A percentile compares a stretch with the other conserved stretches of the same genome.
phyloP scores from a whole-genome alignment of 2,329 filamentous ascomycete species.

The Cladosporium oxysporum region DNA sequence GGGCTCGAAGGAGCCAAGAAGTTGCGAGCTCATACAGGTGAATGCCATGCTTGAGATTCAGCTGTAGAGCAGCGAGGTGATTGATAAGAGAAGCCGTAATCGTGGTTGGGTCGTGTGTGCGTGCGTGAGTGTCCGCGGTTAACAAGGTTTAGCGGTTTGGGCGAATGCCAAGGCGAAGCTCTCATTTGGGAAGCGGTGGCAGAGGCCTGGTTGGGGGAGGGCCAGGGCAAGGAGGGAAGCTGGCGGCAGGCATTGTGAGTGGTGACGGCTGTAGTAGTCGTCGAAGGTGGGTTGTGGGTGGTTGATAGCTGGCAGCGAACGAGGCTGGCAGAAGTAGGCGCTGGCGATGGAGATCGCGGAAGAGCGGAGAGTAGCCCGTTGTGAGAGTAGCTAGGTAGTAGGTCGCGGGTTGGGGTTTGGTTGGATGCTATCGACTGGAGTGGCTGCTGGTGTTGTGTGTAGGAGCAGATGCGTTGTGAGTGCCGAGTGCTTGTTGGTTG shows the following conservation, averaged over 20 bases:
- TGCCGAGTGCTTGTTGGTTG: neutral
- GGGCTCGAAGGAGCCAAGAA: slow-evolving; percentile 13
- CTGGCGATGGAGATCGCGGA: slow-evolving; percentile 20
- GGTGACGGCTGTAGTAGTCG: slow-evolving; percentile 15
- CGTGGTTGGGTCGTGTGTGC: neutral
- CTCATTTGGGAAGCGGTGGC: slow-evolving; percentile 44
- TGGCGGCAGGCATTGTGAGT: slow-evolving; percentile 42
- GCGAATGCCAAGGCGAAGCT: neutral
- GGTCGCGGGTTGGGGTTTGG: neutral
- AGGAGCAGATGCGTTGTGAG: neutral
- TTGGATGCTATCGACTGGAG: neutral
- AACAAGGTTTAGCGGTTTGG: slow-evolving; percentile 1
- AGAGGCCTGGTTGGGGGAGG: slow-evolving; percentile 51
- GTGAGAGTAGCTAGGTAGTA: neutral
- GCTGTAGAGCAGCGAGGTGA: neutral
- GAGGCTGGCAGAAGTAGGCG: slow-evolving; percentile 18
- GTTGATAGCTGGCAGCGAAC: slow-evolving; percentile 14
- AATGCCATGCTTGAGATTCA: neutral
- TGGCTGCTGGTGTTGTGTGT: neutral
- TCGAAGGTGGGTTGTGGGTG: neutral
- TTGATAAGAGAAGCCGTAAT: slow-evolving; percentile 9
- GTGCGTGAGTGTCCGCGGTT: neutral
- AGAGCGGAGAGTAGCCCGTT: slow-evolving; percentile 20
- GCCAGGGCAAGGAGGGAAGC: slow-evolving; percentile 50
- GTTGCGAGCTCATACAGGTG: neutral